Conservation (phyloP, 768 basidiomycete species). For the Podaxis sp. region DNA sequence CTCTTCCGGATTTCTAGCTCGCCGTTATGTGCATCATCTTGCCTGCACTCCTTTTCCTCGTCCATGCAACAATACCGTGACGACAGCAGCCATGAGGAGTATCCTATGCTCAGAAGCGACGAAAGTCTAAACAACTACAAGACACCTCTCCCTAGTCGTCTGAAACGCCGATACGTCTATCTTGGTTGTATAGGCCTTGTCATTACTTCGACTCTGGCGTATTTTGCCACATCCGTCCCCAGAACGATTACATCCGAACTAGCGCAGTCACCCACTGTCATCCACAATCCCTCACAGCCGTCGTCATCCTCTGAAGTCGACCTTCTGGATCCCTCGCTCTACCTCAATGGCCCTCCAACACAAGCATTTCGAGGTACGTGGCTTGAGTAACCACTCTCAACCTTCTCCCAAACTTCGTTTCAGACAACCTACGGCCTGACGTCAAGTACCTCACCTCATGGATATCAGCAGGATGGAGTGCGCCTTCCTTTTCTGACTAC, state of each 20-base stretch:
- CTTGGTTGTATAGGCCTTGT: slow-evolving; percentile 6
- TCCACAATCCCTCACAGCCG: neutral
- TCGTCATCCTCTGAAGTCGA: neutral
- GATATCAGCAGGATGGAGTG: slow-evolving; percentile 79
- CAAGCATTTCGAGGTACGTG: slow-evolving; percentile 52
- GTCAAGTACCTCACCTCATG: slow-evolving; percentile 71
- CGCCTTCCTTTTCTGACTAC: slow-evolving; percentile 25
- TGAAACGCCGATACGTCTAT: slow-evolving; percentile 8
- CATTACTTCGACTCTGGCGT: slow-evolving; percentile 5
- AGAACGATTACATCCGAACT: neutral
- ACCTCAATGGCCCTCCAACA: slow-evolving; percentile 53
- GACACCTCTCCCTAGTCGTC: neutral
- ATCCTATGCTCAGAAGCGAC: slow-evolving; percentile 9
- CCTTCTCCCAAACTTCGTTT: neutral
- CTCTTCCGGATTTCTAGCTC: neutral
- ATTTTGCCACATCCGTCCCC: slow-evolving; percentile 2
- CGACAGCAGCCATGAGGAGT: slow-evolving; percentile 7
- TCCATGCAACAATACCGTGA: slow-evolving; percentile 5
- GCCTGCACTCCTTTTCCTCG: neutral
- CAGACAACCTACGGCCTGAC: slow-evolving; percentile 64
- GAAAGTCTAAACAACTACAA: neutral
- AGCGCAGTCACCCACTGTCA: neutral
- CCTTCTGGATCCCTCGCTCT: slow-evolving; percentile 21
- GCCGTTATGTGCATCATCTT: neutral
- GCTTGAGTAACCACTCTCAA: neutral